phyloP scores from a whole-genome alignment of 164 flowering plant genomes.

The Aristolochia fimbriata region DNA sequence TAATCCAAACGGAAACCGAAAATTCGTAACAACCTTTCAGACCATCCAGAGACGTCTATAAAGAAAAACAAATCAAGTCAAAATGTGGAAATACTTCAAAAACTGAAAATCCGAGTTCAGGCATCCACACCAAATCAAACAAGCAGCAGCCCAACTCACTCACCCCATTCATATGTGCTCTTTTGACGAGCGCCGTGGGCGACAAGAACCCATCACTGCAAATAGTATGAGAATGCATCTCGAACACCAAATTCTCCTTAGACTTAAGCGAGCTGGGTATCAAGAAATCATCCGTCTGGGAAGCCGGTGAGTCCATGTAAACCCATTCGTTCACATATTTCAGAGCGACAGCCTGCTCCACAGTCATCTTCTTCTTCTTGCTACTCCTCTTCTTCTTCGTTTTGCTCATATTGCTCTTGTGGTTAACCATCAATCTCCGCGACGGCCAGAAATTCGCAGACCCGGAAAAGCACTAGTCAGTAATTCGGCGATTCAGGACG shows the following conservation, averaged over 20 bases:
- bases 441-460: too few relatives aligned
- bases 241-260: constrained; percentile 53
- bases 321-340: constrained; percentile 70
- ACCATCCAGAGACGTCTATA: background rate
- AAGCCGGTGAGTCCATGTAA: constrained; percentile 23
- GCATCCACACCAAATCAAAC: background rate
- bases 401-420: background rate
- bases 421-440: background rate
- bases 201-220: constrained; percentile 89
- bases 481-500: too few relatives aligned
- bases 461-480: too few relatives aligned
- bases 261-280: constrained; percentile 17
- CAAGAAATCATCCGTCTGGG: constrained; percentile 38
- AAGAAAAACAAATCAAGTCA: background rate
- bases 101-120: background rate
- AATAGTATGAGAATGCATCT: constrained; percentile 79
- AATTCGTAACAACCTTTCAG: too few relatives aligned
- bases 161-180: constrained; percentile 88
- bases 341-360: constrained; percentile 48
- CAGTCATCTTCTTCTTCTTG: constrained; percentile 50
- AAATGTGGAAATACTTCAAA: background rate
- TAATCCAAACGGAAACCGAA: too few relatives aligned
- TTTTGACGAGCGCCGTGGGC: constrained; percentile 79
- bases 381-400: constrained; percentile 45
- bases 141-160: constrained; percentile 19